These are phyloP conservation scores for Wickerhamiella vanderwaltii DNA, from an alignment of 805 yeast species.

Conservation along the genomic window DNA sequence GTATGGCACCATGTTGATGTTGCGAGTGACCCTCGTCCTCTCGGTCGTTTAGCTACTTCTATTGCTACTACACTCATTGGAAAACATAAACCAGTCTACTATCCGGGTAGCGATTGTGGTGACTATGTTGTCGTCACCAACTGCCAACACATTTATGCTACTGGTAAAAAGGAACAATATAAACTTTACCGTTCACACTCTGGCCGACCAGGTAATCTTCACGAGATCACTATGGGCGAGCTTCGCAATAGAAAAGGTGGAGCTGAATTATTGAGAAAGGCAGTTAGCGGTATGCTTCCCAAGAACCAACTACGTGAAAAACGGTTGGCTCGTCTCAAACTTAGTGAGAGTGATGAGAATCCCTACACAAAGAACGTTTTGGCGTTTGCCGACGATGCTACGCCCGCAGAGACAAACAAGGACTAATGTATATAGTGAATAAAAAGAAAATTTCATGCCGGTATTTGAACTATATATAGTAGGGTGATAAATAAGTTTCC, in stretches of 20 bases:
- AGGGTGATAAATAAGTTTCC: too few species aligned
- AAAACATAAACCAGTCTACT: slow-evolving; percentile 89
- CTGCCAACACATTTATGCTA: slow-evolving; percentile 65
- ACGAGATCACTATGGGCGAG: slow-evolving; percentile 68
- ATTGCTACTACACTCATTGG: slow-evolving; percentile 86
- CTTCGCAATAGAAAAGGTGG: slow-evolving; percentile 69
- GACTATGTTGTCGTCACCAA: slow-evolving; percentile 96
- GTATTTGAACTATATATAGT: too few species aligned
- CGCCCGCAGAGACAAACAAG: neutral
- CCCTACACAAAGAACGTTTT: slow-evolving; percentile 75
- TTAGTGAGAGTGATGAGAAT: slow-evolving; percentile 76
- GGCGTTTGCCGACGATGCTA: slow-evolving; percentile 54
- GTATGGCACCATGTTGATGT: slow-evolving; percentile 95
- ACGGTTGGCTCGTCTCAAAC: slow-evolving; percentile 73
- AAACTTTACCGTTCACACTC: slow-evolving; percentile 85
- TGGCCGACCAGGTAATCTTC: slow-evolving; percentile 78
- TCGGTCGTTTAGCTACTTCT: slow-evolving; percentile 84
- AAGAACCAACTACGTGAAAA: slow-evolving; percentile 70
- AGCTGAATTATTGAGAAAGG: slow-evolving; percentile 71
- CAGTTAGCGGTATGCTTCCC: slow-evolving; percentile 95
- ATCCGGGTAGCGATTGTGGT: slow-evolving; percentile 69
- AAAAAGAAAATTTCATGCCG: too few species aligned
- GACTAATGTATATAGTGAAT: slow-evolving; percentile 7
- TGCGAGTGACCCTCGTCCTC: slow-evolving; percentile 67
- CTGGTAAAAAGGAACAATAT: slow-evolving; percentile 73